A percentile compares a stretch with the other conserved stretches of the same genome.
phyloP scores from a whole-genome alignment of 106 monocot genomes.

The Acorus calamus region DNA sequence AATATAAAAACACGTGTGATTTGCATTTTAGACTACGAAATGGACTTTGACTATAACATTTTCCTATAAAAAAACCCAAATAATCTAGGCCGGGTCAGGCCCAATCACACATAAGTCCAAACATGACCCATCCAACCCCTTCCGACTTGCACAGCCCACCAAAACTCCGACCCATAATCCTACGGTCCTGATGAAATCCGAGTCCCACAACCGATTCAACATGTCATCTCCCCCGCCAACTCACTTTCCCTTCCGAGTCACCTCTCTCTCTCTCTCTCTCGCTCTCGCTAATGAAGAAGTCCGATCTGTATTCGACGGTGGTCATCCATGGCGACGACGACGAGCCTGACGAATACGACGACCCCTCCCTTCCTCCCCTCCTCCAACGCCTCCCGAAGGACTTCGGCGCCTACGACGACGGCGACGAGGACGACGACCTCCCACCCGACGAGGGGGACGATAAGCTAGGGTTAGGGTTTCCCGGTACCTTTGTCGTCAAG shows the following conservation, averaged over 20 bases:
- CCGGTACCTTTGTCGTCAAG: constrained; percentile 70
- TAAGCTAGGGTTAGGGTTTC: constrained; percentile 4
- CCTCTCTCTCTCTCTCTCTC: constrained; percentile 22
- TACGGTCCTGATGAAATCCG: too few relatives aligned
- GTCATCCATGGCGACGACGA: constrained; percentile 52
- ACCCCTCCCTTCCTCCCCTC: constrained; percentile 80
- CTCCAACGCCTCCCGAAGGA: constrained; percentile 93
- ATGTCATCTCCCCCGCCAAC: background rate
- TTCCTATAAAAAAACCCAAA: too few relatives aligned
- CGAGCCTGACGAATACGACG: constrained; percentile 47
- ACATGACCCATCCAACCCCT: too few relatives aligned
- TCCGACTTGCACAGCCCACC: too few relatives aligned
- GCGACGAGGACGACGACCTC: constrained; percentile 30
- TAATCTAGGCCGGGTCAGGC: too few relatives aligned
- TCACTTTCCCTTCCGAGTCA: constrained; percentile 15
- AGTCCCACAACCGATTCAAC: too few relatives aligned
- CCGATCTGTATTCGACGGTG: constrained; percentile 78
- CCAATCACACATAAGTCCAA: too few relatives aligned
- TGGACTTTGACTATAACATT: too few relatives aligned
- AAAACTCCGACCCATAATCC: too few relatives aligned
- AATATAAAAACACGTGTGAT: too few relatives aligned
- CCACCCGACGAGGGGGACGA: constrained; percentile 13
- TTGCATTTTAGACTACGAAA: too few relatives aligned
- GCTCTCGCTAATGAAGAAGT: constrained; percentile 12
- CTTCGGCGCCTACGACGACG: constrained; percentile 49